phyloP scores from a whole-genome alignment of 75 land plant species.

The Chamaecyparis obtusa region DNA sequence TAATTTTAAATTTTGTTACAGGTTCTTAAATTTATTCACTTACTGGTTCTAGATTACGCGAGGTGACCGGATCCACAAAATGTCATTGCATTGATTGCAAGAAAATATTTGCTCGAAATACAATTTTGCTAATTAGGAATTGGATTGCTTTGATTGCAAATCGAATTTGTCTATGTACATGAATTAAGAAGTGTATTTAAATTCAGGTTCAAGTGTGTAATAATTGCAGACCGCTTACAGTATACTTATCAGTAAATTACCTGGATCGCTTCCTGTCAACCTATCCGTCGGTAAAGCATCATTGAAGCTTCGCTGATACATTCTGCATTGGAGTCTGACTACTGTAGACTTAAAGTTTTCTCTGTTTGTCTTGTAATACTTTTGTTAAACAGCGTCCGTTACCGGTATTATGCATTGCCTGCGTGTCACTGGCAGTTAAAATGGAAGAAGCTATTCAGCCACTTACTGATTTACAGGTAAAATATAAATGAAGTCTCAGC shows the following conservation, averaged over 20 bases:
- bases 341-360: neutral
- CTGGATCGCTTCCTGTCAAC: conserved; percentile 75
- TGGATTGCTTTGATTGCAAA: too few relatives aligned
- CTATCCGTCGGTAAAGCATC: conserved; percentile 63
- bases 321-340: neutral
- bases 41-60: neutral
- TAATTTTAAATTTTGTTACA: neutral
- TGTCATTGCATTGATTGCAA: neutral
- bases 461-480: too few relatives aligned
- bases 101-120: too few relatives aligned
- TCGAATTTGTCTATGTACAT: too few relatives aligned
- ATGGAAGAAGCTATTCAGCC: conserved; percentile 45
- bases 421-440: conserved; percentile 69
- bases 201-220: conserved; percentile 65
- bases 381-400: conserved; percentile 24
- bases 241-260: conserved; percentile 63
- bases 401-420: conserved; percentile 59
- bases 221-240: conserved; percentile 60
- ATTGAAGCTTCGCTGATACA: too few relatives aligned
- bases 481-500: too few relatives aligned
- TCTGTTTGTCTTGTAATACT: neutral
- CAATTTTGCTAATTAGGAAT: neutral
- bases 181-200: neutral
- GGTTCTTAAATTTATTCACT: neutral
- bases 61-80: too few relatives aligned